Evolutionary conservation across 2,329 filamentous ascomycete species (phyloP), one percentile per base, ranked within the genome.

Genomic region (Madurella mycetomatis): DNA sequence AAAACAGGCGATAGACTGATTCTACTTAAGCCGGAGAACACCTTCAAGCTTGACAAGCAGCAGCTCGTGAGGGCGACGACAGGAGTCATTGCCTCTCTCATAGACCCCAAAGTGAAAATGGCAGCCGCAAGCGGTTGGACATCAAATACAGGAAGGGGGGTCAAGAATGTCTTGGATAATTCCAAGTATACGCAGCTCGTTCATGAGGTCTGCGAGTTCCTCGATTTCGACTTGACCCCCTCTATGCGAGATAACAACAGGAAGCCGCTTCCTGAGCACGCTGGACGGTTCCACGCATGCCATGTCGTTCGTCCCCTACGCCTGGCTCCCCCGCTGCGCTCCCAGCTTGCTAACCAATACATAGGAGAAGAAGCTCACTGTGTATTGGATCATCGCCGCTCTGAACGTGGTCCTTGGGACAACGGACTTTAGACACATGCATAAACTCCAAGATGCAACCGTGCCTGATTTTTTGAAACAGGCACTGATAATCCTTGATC

Each of bases 321-420:
- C 13, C 9, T 41, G n/a, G 17, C 25, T 15, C n/a, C 30, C 9
- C 2, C 12, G 3, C 16, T 13, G 34, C 13, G 2, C 2, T 16
- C 12, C 17, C 41, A 3, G 15, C 9, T 16, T 40, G 41, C 41
- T 47, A 8, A 50, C 18, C 9, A 18, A 47, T 39, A n/a, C 11
- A 12, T 25, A 60, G 61, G 59, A 64, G 11, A 62, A 64, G 9
- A 55, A 62, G 12, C 11, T 64, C 0, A 53, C 56, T 0, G 40
- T 54, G 0, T 57, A 49, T 18, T 62, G 59, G 59, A 41, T 62
- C 1, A n/a, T 55, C 17, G 49, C 59, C 5, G 16, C 55, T 0
- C 34, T 62, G 0, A 47, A 54, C 2, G 49, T 53, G 12, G 19
- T 47, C 0, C 47, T 62, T 1, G 2, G 41, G 5, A 59, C 58